Percentiles rank a stretch among this genome's conserved stretches.
Conservation (phyloP, 2,329 filamentous ascomycete genomes). For the Calonectria henricotiae region DNA sequence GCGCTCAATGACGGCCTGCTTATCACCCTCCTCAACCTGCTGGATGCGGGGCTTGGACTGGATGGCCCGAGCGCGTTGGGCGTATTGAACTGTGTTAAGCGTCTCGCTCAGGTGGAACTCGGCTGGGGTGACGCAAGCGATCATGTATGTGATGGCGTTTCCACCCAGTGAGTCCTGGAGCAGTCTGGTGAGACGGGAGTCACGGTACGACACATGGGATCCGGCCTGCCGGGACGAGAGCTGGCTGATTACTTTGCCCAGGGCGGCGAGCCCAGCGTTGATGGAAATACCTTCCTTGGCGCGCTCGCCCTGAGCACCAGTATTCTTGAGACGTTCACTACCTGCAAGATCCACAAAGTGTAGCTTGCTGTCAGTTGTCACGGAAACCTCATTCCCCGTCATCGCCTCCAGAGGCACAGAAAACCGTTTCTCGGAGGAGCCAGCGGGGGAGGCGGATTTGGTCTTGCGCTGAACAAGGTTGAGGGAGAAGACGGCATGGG, state of each 20-base stretch:
- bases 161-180: conserved; percentile 97
- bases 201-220: conserved; percentile 95
- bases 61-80: conserved; percentile 94
- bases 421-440: conserved; percentile 83
- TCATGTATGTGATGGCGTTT: conserved; percentile 99
- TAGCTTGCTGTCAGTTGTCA: conserved; percentile 97
- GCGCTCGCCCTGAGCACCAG: conserved; percentile 92
- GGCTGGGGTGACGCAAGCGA: conserved; percentile 96
- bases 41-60: conserved; percentile 98
- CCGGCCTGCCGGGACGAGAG: conserved; percentile 90
- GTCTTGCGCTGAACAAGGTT: conserved; percentile 91
- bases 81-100: conserved; percentile 97
- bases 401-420: conserved; percentile 90
- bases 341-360: conserved; percentile 99
- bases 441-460: conserved; percentile 65
- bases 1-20: conserved; percentile 92
- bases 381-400: conserved; percentile 74
- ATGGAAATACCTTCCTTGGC: conserved; percentile 98
- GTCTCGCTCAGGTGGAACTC: conserved; percentile 99
- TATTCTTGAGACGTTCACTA: conserved; percentile 97
- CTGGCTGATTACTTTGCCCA: conserved; percentile 99
- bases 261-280: conserved; percentile 93
- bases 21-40: conserved; percentile 92
- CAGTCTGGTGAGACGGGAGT: conserved; percentile 95
- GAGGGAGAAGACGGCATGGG: conserved; percentile 96